phyloP scores from a whole-genome alignment of 306 rosid genomes.

The Malus sieversii region DNA sequence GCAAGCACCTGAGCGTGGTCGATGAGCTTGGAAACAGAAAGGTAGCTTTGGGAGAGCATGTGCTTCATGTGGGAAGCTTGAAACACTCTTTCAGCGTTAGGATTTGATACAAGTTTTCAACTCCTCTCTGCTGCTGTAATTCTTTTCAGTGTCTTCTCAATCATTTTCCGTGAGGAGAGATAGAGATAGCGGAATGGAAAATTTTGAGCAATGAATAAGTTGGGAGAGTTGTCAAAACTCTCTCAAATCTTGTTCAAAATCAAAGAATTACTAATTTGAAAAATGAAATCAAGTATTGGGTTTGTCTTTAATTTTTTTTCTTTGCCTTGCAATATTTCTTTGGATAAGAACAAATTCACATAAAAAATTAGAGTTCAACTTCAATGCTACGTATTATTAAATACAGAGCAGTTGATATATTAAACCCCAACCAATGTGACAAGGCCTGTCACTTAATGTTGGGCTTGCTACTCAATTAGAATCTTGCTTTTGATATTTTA shows the following conservation, averaged over 20 bases:
- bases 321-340: neutral
- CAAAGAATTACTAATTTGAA: neutral
- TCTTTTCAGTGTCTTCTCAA: neutral
- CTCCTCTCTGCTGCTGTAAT: conserved; percentile 11
- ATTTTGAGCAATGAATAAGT: conserved; percentile 20
- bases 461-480: neutral
- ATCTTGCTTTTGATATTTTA: neutral
- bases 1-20: conserved; percentile 79
- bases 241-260: conserved; percentile 6
- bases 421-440: neutral
- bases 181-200: neutral
- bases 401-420: too few relatives aligned
- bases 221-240: conserved; percentile 15
- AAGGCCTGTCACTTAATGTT: neutral
- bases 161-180: neutral
- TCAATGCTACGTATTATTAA: too few relatives aligned
- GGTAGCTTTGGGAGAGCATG: conserved; percentile 67
- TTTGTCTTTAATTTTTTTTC: neutral
- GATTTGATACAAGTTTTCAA: conserved; percentile 57
- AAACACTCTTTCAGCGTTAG: conserved; percentile 55
- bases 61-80: conserved; percentile 80
- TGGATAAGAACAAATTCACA: neutral
- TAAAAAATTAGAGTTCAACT: too few relatives aligned
- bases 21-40: conserved; percentile 78
- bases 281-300: neutral